Base-by-base conservation (phyloP, 2,329 filamentous ascomycete species). In the Grosmannia huntii region DNA sequence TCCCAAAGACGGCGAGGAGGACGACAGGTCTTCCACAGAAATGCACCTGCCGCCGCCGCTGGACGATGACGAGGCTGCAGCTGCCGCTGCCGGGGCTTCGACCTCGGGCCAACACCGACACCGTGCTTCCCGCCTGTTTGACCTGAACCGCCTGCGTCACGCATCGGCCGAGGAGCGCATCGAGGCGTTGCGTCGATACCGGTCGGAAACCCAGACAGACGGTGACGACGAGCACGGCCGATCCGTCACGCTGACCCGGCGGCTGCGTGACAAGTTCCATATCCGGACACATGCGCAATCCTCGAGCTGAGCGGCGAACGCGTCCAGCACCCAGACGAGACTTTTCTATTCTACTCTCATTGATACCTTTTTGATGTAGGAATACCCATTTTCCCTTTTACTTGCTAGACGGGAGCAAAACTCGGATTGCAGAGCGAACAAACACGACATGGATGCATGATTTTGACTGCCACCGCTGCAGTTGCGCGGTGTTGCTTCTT, bases 81-180 rank as follows among this genome's bases (percentile, higher is more conserved):
- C 69, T 69, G 28, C 59, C 63, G 1, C 60, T 65, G 2, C 73
- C 74, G 58, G 71, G 72, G 41, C 59, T 7, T 53, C 61, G 7
- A 41, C 31, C 23, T 55, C 57, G 3, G 49, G 46, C 4, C 41
- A 65, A 19, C 62, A 66, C 31, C 61, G 62, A 27, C 70, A 74
- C 46, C 74, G 81, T 25, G 65, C 75, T 5, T 78, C 78, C 0
- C 75, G 81, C 4, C 66, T 84, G 5, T 72, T 84, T 48, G 81
- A 85, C 62, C 70, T 83, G 52, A 75, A 80, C 61, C 71, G 79
- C 51, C 69, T 85, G 21, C 76, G 82, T 12, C 75, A 83, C 60
- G 81, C 81, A n/a, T 72, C 81, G 0, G 73, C 77, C 4, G 79
- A 84, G 62, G 82, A 85, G 68, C 79, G 81, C n/a, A 81, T 85